These are phyloP conservation scores for Talaromyces thailandensis DNA, from an alignment of 495 filamentous ascomycete species.

Conservation along the genomic window DNA sequence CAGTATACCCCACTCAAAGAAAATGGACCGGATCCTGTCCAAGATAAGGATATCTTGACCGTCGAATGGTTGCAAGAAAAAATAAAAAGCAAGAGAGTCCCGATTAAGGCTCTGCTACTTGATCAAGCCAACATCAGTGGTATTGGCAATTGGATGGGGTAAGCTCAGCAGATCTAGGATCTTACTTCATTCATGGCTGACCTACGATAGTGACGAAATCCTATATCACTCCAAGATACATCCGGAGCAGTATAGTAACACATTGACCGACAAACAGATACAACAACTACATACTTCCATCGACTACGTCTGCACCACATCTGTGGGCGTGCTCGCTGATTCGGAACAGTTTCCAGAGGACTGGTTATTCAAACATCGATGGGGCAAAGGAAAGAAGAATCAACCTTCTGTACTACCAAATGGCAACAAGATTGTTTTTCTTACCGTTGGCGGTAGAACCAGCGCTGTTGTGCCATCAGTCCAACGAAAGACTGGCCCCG, in stretches of 20 bases:
- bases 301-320: constrained; percentile 66
- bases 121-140: constrained; percentile 88
- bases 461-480: constrained; percentile 76
- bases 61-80: constrained; percentile 61
- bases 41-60: constrained; percentile 69
- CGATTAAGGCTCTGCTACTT: constrained; percentile 77
- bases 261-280: constrained; percentile 63
- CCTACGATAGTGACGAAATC: constrained; percentile 61
- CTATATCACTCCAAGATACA: constrained; percentile 81
- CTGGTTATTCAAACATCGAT: constrained; percentile 89
- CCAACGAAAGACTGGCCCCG: constrained; percentile 70
- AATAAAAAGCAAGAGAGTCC: constrained; percentile 64
- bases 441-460: constrained; percentile 84
- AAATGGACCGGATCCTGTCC: constrained; percentile 88
- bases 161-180: constrained; percentile 13
- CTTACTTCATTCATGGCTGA: constrained; percentile 9
- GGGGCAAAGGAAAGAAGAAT: constrained; percentile 83
- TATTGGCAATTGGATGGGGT: constrained; percentile 94
- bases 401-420: constrained; percentile 57
- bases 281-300: constrained; percentile 63
- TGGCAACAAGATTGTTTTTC: constrained; percentile 70
- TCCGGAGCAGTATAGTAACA: constrained; percentile 85
- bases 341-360: constrained; percentile 74
- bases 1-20: constrained; percentile 70
- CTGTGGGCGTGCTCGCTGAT: constrained; percentile 73